Percentiles rank a stretch among this genome's conserved stretches.
Evolutionary conservation across 345 rosid species (phyloP).

Genomic region (Kernera saxatilis): DNA sequence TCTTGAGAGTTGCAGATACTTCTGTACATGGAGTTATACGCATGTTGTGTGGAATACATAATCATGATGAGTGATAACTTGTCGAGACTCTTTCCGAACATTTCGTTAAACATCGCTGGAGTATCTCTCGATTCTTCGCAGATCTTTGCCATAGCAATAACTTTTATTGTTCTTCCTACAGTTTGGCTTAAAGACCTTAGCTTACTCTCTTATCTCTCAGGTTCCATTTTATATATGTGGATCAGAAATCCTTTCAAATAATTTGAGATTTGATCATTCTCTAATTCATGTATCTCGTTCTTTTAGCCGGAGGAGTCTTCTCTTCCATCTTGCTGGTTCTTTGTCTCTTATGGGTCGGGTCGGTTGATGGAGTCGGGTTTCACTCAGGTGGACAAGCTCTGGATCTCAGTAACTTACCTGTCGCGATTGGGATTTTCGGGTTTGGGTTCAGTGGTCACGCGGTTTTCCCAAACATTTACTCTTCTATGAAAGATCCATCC

Average conservation of each 20-base stretch:
- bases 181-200: slow-evolving; percentile 81
- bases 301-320: slow-evolving; percentile 68
- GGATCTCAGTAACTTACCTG: slow-evolving; percentile 54
- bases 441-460: slow-evolving; percentile 71
- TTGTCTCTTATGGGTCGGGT: slow-evolving; percentile 75
- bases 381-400: slow-evolving; percentile 48
- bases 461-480: slow-evolving; percentile 69
- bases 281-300: not conserved
- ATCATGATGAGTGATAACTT: slow-evolving; percentile 86
- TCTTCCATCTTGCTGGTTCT: slow-evolving; percentile 51
- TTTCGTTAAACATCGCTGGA: slow-evolving; percentile 37
- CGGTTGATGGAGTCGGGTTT: slow-evolving; percentile 55
- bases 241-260: not conserved
- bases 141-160: slow-evolving; percentile 40
- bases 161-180: slow-evolving; percentile 71
- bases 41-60: slow-evolving; percentile 68
- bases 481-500: slow-evolving; percentile 73
- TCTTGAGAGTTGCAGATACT: slow-evolving; percentile 46
- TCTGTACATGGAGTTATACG: slow-evolving; percentile 65
- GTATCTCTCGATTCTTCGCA: slow-evolving; percentile 42
- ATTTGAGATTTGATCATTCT: not conserved
- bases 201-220: slow-evolving; percentile 75
- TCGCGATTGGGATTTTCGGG: slow-evolving; percentile 67
- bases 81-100: slow-evolving; percentile 53
- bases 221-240: slow-evolving; percentile 22